phyloP scores from a whole-genome alignment of 2,329 filamentous ascomycete genomes.

The Phaeosphaeria sp. region DNA sequence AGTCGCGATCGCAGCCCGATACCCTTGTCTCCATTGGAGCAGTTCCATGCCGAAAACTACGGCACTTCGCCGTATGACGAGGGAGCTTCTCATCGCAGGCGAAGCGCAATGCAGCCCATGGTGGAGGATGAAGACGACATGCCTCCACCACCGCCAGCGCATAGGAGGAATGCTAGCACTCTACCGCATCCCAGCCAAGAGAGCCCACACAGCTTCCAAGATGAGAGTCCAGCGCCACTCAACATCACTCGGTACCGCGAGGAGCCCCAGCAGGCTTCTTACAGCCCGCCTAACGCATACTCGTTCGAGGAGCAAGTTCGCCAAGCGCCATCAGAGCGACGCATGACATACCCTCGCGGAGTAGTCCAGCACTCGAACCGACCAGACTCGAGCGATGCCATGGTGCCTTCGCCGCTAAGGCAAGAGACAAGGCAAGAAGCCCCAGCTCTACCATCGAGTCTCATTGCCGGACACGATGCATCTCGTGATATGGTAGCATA shows the following conservation, averaged over 20 bases:
- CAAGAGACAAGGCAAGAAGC: too few relatives aligned
- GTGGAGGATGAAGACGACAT: slow-evolving; percentile 68
- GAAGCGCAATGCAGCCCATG: slow-evolving; percentile 64
- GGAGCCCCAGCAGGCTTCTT: slow-evolving; percentile 30
- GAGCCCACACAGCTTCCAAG: slow-evolving; percentile 27
- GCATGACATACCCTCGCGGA: slow-evolving; percentile 40
- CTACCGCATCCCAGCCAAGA: slow-evolving; percentile 35
- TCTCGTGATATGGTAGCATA: slow-evolving; percentile 33
- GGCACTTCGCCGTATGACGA: slow-evolving; percentile 48
- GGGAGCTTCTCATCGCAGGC: slow-evolving; percentile 54
- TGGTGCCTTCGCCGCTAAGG: slow-evolving; percentile 41
- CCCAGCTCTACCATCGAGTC: slow-evolving; percentile 32
- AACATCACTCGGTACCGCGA: slow-evolving; percentile 38
- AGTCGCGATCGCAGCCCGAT: slow-evolving; percentile 33
- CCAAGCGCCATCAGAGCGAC: slow-evolving; percentile 35
- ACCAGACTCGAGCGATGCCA: slow-evolving; percentile 43
- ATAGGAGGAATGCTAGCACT: slow-evolving; percentile 44
- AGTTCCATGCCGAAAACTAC: slow-evolving; percentile 44
- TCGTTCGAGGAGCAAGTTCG: slow-evolving; percentile 29
- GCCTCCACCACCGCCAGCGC: slow-evolving; percentile 49
- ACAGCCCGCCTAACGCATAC: slow-evolving; percentile 36
- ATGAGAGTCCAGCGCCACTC: slow-evolving; percentile 43
- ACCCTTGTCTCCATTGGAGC: slow-evolving; percentile 35
- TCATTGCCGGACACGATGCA: slow-evolving; percentile 39
- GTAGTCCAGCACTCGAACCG: slow-evolving; percentile 30